phyloP scores from a whole-genome alignment of 768 basidiomycete genomes.

The Scleroderma bovista region DNA sequence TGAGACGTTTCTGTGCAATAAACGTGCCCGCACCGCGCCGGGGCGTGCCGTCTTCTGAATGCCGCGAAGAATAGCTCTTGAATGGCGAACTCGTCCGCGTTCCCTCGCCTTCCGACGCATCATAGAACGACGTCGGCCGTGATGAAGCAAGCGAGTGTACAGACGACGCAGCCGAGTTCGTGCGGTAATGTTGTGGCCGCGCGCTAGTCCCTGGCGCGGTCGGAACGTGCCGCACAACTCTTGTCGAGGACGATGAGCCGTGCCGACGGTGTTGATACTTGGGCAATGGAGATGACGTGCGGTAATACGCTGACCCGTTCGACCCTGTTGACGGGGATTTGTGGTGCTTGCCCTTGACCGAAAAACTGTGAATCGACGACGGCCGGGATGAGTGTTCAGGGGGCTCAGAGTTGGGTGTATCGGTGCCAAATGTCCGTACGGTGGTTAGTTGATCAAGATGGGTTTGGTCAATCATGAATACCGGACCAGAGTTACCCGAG shows the following conservation, averaged over 20 bases:
- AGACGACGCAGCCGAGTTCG: slow-evolving; percentile 75
- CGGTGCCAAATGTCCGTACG: slow-evolving; percentile 68
- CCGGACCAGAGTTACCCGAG: slow-evolving; percentile 45
- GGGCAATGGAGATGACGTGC: slow-evolving; percentile 76
- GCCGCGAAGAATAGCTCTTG: slow-evolving; percentile 42
- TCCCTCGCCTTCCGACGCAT: slow-evolving; percentile 63
- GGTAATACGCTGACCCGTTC: slow-evolving; percentile 53
- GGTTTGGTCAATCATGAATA: slow-evolving; percentile 52
- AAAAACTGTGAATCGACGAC: slow-evolving; percentile 79
- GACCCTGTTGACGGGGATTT: slow-evolving; percentile 79
- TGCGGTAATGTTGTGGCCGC: slow-evolving; percentile 56
- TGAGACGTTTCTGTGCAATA: slow-evolving; percentile 76
- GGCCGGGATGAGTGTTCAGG: slow-evolving; percentile 77
- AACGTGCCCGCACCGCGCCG: slow-evolving; percentile 52
- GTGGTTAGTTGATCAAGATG: slow-evolving; percentile 46
- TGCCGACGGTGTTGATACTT: slow-evolving; percentile 69
- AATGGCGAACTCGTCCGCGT: slow-evolving; percentile 63
- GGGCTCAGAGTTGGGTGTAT: slow-evolving; percentile 84
- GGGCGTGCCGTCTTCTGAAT: slow-evolving; percentile 43
- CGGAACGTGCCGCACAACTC: slow-evolving; percentile 66
- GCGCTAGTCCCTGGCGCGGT: slow-evolving; percentile 25
- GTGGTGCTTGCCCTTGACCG: slow-evolving; percentile 56
- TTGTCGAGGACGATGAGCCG: slow-evolving; percentile 78
- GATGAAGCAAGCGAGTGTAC: slow-evolving; percentile 72
- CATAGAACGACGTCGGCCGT: slow-evolving; percentile 72